Conservation (phyloP, 192 early-diverging fungal species). For the Pilobolus umbonatus region DNA sequence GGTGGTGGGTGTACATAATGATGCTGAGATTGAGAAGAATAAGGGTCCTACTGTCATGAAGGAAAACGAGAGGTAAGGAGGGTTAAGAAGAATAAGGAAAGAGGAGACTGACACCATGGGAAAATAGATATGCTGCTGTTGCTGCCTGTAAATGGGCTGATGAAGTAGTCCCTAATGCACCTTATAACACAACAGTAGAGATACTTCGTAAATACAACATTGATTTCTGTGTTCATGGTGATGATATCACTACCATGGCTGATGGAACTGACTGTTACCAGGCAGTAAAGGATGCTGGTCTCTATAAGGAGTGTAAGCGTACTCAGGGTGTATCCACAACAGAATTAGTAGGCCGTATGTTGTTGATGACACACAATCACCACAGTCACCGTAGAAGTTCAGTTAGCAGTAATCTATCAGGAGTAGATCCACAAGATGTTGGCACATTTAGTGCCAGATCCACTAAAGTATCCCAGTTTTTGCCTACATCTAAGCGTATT, state of each 20-base stretch:
- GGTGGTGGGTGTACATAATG: conserved; percentile 95
- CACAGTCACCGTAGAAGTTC: conserved; percentile 53
- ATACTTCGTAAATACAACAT: conserved; percentile 80
- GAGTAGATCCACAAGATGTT: conserved; percentile 57
- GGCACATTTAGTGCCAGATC: conserved; percentile 50
- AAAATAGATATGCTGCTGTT: conserved; percentile 81
- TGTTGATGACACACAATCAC: conserved; percentile 87
- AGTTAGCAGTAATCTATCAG: conserved; percentile 42
- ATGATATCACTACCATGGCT: conserved; percentile 94
- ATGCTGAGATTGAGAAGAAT: conserved; percentile 85
- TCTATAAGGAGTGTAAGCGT: conserved; percentile 95
- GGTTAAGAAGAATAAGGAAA: neutral
- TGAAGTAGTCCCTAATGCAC: conserved; percentile 86
- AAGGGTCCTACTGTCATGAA: conserved; percentile 98
- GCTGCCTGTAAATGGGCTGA: conserved; percentile 97
- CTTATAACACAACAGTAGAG: conserved; percentile 88
- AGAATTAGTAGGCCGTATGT: conserved; percentile 93
- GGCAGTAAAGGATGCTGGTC: conserved; percentile 89
- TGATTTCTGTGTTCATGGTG: conserved; percentile 95
- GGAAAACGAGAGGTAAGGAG: conserved; percentile 79
- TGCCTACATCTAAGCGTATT: conserved; percentile 82
- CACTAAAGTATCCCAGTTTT: conserved; percentile 71
- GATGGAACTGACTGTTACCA: conserved; percentile 98
- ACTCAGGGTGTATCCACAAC: conserved; percentile 96
- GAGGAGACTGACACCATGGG: neutral